Conservation (phyloP, 2,329 filamentous ascomycete genomes). For the Neurospora crassa region DNA sequence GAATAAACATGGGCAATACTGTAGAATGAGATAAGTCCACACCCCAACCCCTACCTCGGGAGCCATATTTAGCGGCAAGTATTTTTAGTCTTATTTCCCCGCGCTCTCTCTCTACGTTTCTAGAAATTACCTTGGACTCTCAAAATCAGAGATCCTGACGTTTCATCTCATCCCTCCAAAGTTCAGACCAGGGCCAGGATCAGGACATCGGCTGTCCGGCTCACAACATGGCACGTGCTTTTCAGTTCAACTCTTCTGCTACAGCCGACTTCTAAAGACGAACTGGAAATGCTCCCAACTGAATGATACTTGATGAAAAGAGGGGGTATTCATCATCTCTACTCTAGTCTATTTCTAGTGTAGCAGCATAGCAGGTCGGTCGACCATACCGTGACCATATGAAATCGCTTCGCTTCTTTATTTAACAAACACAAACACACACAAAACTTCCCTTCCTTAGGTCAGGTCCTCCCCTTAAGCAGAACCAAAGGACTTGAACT, state of each 20-base stretch:
- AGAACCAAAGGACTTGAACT: slow-evolving; percentile 52
- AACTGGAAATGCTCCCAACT: neutral
- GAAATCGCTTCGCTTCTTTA: neutral
- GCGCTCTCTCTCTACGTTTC: neutral
- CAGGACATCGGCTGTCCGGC: neutral
- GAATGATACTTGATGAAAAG: neutral
- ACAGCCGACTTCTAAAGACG: neutral
- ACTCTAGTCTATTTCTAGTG: neutral
- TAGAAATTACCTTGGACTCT: neutral
- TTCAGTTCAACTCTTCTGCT: neutral
- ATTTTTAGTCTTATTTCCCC: neutral
- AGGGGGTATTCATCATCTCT: neutral
- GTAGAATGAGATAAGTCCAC: neutral
- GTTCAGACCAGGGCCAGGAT: neutral
- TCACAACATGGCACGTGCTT: neutral
- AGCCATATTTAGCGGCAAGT: neutral
- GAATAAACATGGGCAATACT: neutral
- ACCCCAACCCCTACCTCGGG: neutral
- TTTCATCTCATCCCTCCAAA: neutral
- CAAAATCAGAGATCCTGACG: neutral
- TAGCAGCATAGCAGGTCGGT: neutral
- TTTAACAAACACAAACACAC: neutral
- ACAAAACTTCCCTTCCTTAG: neutral
- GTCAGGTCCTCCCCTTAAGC: slow-evolving; percentile 24
- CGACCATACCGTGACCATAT: no score